These are phyloP conservation scores for Fusarium marasasianum DNA, from an alignment of 2,329 filamentous ascomycete species.

Conservation along the genomic window DNA sequence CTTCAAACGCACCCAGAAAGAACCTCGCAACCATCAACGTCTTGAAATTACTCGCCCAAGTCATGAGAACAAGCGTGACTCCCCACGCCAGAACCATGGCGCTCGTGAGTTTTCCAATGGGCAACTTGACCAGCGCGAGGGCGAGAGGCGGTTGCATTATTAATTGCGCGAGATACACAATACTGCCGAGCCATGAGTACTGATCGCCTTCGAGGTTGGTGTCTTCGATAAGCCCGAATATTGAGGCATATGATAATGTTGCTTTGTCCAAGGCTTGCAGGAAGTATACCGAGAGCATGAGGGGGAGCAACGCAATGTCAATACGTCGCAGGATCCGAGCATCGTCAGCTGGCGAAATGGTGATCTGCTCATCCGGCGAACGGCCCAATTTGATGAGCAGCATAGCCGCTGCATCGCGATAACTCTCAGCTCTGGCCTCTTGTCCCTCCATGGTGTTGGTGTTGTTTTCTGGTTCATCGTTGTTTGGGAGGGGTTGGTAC, in stretches of 20 bases:
- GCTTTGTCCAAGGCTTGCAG: constrained; percentile 72
- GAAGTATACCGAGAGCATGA: constrained; percentile 69
- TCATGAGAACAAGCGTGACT: constrained; percentile 60
- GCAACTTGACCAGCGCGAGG: constrained; percentile 67
- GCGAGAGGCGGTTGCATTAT: constrained; percentile 66
- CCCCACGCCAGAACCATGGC: constrained; percentile 67
- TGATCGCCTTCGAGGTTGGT: constrained; percentile 65
- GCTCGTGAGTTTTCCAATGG: constrained; percentile 68
- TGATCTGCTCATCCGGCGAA: constrained; percentile 47
- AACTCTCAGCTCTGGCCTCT: neutral
- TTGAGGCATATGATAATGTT: constrained; percentile 68
- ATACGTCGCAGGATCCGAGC: constrained; percentile 51
- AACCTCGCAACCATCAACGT: constrained; percentile 62
- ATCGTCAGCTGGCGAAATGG: constrained; percentile 48
- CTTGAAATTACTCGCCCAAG: constrained; percentile 59
- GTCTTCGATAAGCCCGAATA: constrained; percentile 70
- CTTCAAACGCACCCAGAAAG: constrained; percentile 67
- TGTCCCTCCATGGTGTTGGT: constrained; percentile 8
- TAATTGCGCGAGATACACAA: constrained; percentile 69
- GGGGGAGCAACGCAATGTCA: constrained; percentile 52
- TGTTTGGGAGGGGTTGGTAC: constrained; percentile 40
- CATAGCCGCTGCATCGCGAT: constrained; percentile 57
- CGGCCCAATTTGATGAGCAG: constrained; percentile 53
- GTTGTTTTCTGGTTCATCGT: constrained; percentile 26
- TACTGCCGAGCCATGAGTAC: constrained; percentile 69